phyloP scores from a whole-genome alignment of 352 stramenopile genomes.

The Peronospora farinosa region DNA sequence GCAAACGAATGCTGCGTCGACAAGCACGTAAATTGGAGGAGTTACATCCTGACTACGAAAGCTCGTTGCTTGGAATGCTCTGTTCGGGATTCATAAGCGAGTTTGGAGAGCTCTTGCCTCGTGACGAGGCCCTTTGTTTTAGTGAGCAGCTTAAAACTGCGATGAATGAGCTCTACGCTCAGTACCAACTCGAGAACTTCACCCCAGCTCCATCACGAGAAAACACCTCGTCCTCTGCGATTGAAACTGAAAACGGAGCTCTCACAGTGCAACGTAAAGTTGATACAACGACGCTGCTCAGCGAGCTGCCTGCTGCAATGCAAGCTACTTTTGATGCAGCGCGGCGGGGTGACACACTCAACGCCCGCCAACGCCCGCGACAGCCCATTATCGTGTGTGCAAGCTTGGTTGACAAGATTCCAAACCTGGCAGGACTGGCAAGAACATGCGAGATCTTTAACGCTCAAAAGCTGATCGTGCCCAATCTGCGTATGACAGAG shows the following conservation, averaged over 20 bases:
- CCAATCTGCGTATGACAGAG: conserved; percentile 64
- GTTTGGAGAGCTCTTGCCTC: conserved; percentile 64
- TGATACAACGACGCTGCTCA: conserved; percentile 53
- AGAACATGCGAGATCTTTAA: conserved; percentile 95
- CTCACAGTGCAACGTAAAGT: conserved; percentile 76
- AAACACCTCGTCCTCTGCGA: not conserved
- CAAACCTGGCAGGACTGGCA: conserved; percentile 91
- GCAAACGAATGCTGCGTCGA: conserved; percentile 74
- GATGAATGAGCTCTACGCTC: conserved; percentile 62
- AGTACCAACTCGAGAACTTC: conserved; percentile 72
- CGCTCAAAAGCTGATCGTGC: conserved; percentile 83
- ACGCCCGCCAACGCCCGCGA: conserved; percentile 41
- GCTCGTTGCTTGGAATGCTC: conserved; percentile 63
- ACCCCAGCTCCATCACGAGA: not conserved
- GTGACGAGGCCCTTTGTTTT: conserved; percentile 47
- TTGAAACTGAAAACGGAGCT: not conserved
- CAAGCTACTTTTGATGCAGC: conserved; percentile 25
- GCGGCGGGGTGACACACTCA: conserved; percentile 23
- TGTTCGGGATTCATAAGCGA: conserved; percentile 60
- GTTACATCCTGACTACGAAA: conserved; percentile 64
- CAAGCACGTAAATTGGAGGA: conserved; percentile 55
- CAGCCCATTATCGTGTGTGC: conserved; percentile 76
- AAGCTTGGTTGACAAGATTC: conserved; percentile 91
- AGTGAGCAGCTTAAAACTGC: conserved; percentile 54
- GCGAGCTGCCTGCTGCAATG: conserved; percentile 48